Evolutionary conservation across 768 basidiomycete species (phyloP), one percentile per base, ranked within the genome.

Genomic region (Infundibulicybe gibba): DNA sequence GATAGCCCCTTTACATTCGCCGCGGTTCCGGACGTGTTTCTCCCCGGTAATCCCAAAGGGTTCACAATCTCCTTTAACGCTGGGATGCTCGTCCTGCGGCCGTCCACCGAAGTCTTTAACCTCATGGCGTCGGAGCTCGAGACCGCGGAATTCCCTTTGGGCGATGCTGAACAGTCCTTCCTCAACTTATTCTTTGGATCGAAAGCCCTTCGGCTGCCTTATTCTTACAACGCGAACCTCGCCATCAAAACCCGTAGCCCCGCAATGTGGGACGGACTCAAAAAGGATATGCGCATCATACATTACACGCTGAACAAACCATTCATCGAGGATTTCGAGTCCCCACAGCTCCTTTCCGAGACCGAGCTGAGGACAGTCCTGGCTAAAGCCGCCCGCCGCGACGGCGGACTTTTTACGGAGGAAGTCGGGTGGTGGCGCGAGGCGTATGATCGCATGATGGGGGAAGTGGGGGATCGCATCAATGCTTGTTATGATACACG

Each of bases 141-240:
- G 21, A 50, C 44, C 2, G 68, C 69, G 6, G 45, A 43, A 11
- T 74, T 59, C 51, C 62, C 62, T 9, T 60, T 50, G 14, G 50
- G 54, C 11, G 54, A 66, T 41, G 72, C 70, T 1, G 72, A 72
- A 52, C 71, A 72, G 58, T 58, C 67, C 16, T 72, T 72, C 56
- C 56, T 74, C 17, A 72, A 72, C 51, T 41, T 67, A 21, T 72
- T 63, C 54, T 74, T 65, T 42, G 68, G 56, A 1, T 56, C 65
- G n/a, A 61, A 61, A 38, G 68, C 52, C 16, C 49, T 65, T 9
- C 59, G 65, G 8, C 60, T 74, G 3, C 71, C 72, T 10, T 69
- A 67, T 42, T 61, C 62, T 21, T 74, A 72, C 58, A 72, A 71
- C 53, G 68, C 61, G 45, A 71, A 72, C 53, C 56, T 72, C 8